phyloP scores from a whole-genome alignment of 164 flowering plant species.

The Piper betle region DNA sequence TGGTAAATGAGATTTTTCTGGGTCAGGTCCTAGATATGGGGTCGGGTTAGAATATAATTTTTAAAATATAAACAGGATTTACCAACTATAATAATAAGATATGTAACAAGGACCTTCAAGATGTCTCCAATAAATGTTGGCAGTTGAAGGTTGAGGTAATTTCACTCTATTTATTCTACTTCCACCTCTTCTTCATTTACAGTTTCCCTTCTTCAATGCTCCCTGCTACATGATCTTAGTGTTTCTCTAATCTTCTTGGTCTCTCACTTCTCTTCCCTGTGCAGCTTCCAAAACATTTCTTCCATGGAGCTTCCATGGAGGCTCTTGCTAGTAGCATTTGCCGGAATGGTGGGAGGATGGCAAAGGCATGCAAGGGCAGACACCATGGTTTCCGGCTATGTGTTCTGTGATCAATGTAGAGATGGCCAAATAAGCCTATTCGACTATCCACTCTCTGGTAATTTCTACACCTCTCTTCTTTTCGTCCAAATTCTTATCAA shows the following conservation, averaged over 20 bases:
- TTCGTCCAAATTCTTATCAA: background rate
- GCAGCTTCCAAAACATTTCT: background rate
- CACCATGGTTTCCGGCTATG: slow-evolving; percentile 61
- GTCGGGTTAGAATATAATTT: too few species aligned
- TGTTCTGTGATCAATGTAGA: slow-evolving; percentile 90
- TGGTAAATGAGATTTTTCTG: too few species aligned
- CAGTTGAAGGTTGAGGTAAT: slow-evolving; percentile 5
- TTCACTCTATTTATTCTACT: background rate
- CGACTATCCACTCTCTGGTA: slow-evolving; percentile 75
- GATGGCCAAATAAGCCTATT: slow-evolving; percentile 61
- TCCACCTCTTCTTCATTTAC: background rate
- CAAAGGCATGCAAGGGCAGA: slow-evolving; percentile 28
- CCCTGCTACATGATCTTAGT: background rate
- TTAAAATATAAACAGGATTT: too few species aligned
- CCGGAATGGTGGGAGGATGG: slow-evolving; percentile 27
- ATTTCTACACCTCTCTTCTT: slow-evolving; percentile 1
- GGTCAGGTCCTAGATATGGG: too few species aligned
- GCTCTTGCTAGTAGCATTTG: slow-evolving; percentile 16
- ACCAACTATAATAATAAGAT: too few species aligned
- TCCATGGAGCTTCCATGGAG: slow-evolving; percentile 29
- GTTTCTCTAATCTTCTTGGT: background rate
- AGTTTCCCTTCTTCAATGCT: background rate
- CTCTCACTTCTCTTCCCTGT: background rate
- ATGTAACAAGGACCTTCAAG: too few species aligned
- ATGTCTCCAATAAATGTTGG: slow-evolving; percentile 5